These are phyloP conservation scores for Beauveria varroae DNA, from an alignment of 2,329 filamentous ascomycete genomes.

Conservation along the genomic window DNA sequence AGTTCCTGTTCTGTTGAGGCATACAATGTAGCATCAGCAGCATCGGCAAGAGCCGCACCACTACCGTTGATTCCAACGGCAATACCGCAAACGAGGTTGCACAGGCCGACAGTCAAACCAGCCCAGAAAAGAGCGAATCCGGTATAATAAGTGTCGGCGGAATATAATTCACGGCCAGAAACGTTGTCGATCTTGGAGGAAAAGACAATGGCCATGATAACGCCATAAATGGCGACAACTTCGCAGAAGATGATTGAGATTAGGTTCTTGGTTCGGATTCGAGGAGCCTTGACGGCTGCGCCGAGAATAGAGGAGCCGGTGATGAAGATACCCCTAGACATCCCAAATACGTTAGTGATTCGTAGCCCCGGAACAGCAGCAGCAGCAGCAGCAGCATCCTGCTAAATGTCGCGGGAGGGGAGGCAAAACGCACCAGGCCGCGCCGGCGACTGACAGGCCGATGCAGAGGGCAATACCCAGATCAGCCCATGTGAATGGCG, in stretches of 20 bases:
- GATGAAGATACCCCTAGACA: conserved; percentile 88
- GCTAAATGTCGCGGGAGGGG: conserved; percentile 24
- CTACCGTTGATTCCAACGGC: conserved; percentile 97
- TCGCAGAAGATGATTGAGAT: conserved; percentile 99
- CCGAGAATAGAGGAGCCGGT: conserved; percentile 96
- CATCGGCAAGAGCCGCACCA: conserved; percentile 91
- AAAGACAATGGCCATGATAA: conserved; percentile 99
- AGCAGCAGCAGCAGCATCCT: conserved; percentile 12
- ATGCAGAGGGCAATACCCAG: conserved; percentile 91
- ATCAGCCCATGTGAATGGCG: conserved; percentile 88
- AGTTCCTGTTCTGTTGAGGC: conserved; percentile 23
- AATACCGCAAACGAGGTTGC: conserved; percentile 93
- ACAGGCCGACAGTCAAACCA: conserved; percentile 87
- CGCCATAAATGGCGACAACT: conserved; percentile 98
- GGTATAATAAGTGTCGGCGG: conserved; percentile 80
- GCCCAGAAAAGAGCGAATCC: conserved; percentile 96
- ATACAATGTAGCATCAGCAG: conserved; percentile 82
- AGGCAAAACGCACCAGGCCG: conserved; percentile 66
- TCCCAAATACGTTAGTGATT: conserved; percentile 14
- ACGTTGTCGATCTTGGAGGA: conserved; percentile 74
- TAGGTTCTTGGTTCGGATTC: conserved; percentile 98
- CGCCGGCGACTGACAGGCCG: conserved; percentile 89
- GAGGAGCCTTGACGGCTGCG: conserved; percentile 89
- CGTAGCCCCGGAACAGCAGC: not conserved
- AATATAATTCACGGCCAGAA: conserved; percentile 57